These are phyloP conservation scores for Brassica balearica DNA, from an alignment of 441 rosid species.

Conservation along the genomic window DNA sequence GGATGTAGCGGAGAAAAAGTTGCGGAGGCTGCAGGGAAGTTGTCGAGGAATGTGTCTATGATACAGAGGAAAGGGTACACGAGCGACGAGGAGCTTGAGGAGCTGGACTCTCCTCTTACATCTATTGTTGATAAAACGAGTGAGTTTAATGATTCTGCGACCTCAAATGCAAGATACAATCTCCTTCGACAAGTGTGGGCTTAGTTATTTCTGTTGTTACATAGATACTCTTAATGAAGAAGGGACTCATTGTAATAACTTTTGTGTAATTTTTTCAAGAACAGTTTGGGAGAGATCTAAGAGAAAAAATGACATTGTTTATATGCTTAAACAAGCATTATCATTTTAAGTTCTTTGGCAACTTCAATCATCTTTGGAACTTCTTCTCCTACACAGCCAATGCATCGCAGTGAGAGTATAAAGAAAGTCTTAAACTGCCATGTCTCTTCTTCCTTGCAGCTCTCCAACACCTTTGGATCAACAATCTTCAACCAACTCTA, in stretches of 20 bases:
- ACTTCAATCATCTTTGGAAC: slow-evolving; percentile 1
- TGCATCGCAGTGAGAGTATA: background rate
- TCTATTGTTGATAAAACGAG: slow-evolving; percentile 55
- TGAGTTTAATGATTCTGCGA: slow-evolving; percentile 31
- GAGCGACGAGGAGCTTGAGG: slow-evolving; percentile 88
- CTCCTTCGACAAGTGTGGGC: slow-evolving; percentile 92
- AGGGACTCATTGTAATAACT: background rate
- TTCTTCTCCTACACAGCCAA: background rate
- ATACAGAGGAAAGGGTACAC: slow-evolving; percentile 92
- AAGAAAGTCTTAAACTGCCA: background rate
- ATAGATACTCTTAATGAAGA: background rate
- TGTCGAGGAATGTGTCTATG: slow-evolving; percentile 62
- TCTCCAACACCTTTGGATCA: background rate
- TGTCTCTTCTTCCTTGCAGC: background rate
- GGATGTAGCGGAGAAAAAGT: slow-evolving; percentile 67
- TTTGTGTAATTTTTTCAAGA: background rate
- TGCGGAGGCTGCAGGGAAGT: slow-evolving; percentile 56
- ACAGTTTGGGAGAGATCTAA: background rate
- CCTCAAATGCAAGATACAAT: slow-evolving; percentile 64
- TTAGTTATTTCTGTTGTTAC: slow-evolving; percentile 1
- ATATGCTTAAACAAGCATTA: background rate
- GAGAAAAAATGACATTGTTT: background rate
- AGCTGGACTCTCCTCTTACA: slow-evolving; percentile 75
- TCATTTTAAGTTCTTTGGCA: background rate
- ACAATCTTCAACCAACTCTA: background rate